Evolutionary conservation across 23 red algal genomes (phyloP), one percentile per base, ranked within the genome.

Genomic region (Agarophyton chilense): DNA sequence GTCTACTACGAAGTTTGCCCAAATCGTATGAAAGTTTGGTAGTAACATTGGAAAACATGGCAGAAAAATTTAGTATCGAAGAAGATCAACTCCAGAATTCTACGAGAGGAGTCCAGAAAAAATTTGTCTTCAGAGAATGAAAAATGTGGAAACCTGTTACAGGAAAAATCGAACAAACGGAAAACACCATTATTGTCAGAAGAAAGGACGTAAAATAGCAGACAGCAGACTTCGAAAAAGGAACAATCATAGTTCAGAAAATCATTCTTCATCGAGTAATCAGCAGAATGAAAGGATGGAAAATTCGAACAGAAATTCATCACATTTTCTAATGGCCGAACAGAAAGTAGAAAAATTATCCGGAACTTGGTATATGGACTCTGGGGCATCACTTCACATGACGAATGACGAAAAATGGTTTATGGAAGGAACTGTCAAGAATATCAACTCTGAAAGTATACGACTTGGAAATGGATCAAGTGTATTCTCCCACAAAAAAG

Each of bases 371-470:
- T 63, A 60, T 25, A 44, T 84, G 2, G 32, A 84, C 58, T 84
- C 31, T 17, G 80, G 58, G 42, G 58, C 80, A 46, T 60, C 50
- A 22, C 44, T 60, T 44, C 58, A 66, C 25, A 84, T 84, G 51
- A 60, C 50, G 21, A 84, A 60, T 49, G 24, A 78, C 42, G 22
- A 49, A 44, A 65, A 6, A 0, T 67, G 62, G 16, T 22, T 38
- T 67, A 35, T 10, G 2, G 8, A 13, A 17, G 31, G 18, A 14
- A 39, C 28, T n/a, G 12, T 39, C 35, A 2, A 67, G 35, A 67
- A 39, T 22, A 67, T 67, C 18, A 26, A 67, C 26, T 26, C 62
- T 38, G 18, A 35, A 38, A 38, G 28, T 16, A 67, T 67, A 12
- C 8, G 62, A 8, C 62, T 67, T 67, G 62, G 62, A 67, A 26